Conservation (phyloP, 345 rosid genomes). For the Sisymbrium altissimum region DNA sequence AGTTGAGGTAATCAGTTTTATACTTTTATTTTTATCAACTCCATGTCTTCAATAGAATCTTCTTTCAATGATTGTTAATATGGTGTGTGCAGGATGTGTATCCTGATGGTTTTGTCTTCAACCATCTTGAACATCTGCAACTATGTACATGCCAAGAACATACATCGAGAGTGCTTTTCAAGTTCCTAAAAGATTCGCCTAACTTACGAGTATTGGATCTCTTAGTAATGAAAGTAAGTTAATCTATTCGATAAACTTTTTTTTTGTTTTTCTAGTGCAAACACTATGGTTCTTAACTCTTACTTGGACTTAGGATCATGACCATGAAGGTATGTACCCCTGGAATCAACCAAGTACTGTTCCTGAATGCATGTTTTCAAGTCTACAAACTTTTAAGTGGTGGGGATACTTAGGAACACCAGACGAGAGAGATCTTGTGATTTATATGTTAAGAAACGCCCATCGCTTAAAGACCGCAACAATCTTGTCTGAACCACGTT, state of each 20-base stretch:
- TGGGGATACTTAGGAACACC: background rate
- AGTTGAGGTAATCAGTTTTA: background rate
- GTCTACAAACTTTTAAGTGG: background rate
- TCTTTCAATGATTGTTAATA: background rate
- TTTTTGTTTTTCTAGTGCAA: no score
- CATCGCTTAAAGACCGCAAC: background rate
- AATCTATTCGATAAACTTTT: no score
- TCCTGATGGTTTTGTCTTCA: no score
- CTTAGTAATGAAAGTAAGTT: background rate
- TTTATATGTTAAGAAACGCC: background rate
- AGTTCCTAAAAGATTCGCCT: background rate
- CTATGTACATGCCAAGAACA: background rate
- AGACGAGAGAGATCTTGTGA: background rate
- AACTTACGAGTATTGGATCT: background rate
- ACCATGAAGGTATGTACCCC: background rate
- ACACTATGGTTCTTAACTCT: background rate
- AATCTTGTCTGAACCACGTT: background rate
- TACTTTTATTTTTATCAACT: background rate
- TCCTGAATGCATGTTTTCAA: conserved; percentile 4
- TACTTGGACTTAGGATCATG: no score
- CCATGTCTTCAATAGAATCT: background rate
- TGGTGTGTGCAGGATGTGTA: background rate
- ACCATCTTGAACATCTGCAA: background rate
- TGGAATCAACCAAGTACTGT: background rate
- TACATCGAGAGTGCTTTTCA: background rate